These are phyloP conservation scores for Neoboletus brunneissimus DNA, from an alignment of 768 basidiomycete genomes.

Conservation along the genomic window DNA sequence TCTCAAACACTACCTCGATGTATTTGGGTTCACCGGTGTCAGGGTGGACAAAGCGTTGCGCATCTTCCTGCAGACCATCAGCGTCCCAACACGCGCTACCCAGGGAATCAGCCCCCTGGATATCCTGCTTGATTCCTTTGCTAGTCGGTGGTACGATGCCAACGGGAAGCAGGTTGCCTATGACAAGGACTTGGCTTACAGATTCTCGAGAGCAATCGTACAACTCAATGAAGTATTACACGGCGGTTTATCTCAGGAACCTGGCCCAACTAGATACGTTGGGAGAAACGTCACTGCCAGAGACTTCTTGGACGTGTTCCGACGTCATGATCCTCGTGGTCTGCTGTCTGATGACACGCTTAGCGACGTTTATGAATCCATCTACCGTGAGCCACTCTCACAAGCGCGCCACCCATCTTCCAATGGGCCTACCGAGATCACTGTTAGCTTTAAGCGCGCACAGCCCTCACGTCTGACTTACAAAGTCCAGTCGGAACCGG, in stretches of 20 bases:
- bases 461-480: slow-evolving; percentile 81
- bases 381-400: slow-evolving; percentile 66
- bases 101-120: slow-evolving; percentile 38
- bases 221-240: slow-evolving; percentile 90
- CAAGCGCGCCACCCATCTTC: slow-evolving; percentile 58
- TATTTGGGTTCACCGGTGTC: slow-evolving; percentile 80
- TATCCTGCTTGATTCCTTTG: slow-evolving; percentile 78
- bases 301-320: slow-evolving; percentile 84
- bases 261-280: slow-evolving; percentile 52
- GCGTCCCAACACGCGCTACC: slow-evolving; percentile 49
- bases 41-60: slow-evolving; percentile 88
- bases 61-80: slow-evolving; percentile 80
- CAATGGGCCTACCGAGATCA: slow-evolving; percentile 44
- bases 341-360: slow-evolving; percentile 75
- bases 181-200: slow-evolving; percentile 75
- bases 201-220: slow-evolving; percentile 75
- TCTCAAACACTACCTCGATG: slow-evolving; percentile 81
- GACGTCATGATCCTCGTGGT: slow-evolving; percentile 67
- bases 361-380: slow-evolving; percentile 73
- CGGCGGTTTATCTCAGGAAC: slow-evolving; percentile 61
- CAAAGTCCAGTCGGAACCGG: slow-evolving; percentile 82
- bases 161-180: slow-evolving; percentile 77
- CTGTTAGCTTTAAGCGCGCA: slow-evolving; percentile 68
- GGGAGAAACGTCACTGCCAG: slow-evolving; percentile 62
- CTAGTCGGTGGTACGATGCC: slow-evolving; percentile 86